phyloP scores from a whole-genome alignment of 2,329 filamentous ascomycete genomes.

The Paecilomyces fulvus region DNA sequence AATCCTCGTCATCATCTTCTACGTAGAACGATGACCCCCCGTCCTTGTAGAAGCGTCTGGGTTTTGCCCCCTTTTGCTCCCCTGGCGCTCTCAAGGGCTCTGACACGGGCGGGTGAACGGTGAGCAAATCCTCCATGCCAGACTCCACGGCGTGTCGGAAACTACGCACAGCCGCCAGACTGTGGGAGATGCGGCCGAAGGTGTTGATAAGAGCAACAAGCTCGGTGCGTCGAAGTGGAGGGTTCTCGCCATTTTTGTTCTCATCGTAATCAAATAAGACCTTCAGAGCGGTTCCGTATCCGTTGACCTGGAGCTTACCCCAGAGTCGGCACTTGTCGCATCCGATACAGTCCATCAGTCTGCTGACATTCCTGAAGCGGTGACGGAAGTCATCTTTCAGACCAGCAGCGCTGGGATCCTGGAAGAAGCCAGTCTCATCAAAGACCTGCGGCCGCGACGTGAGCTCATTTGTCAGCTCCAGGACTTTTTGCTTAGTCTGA shows the following conservation, averaged over 20 bases:
- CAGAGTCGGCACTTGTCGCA: conserved; percentile 98
- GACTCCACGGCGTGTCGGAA: conserved; percentile 52
- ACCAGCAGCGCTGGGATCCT: conserved; percentile 53
- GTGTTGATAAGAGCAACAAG: conserved; percentile 93
- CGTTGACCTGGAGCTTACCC: conserved; percentile 93
- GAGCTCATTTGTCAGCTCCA: conserved; percentile 63
- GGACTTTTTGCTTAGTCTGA: conserved; percentile 71
- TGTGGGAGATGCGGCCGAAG: conserved; percentile 75
- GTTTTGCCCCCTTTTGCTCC: conserved; percentile 3
- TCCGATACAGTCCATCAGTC: conserved; percentile 96
- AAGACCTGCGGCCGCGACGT: conserved; percentile 68
- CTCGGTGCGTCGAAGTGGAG: conserved; percentile 75
- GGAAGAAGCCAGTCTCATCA: conserved; percentile 93
- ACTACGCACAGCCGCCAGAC: conserved; percentile 62
- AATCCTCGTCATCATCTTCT: conserved; percentile 36
- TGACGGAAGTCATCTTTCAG: conserved; percentile 97
- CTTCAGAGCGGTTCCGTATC: conserved; percentile 91
- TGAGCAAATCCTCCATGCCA: conserved; percentile 23
- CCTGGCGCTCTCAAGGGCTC: conserved; percentile 15
- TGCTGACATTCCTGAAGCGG: conserved; percentile 91
- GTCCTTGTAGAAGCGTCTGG: conserved; percentile 20
- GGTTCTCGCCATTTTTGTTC: conserved; percentile 53
- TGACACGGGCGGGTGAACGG: conserved; percentile 18
- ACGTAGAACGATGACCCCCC: conserved; percentile 26
- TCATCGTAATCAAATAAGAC: conserved; percentile 90